Evolutionary conservation across 306 rosid genomes (phyloP), one percentile per base, ranked within the genome.

Genomic region (Acacia melanoxylon): DNA sequence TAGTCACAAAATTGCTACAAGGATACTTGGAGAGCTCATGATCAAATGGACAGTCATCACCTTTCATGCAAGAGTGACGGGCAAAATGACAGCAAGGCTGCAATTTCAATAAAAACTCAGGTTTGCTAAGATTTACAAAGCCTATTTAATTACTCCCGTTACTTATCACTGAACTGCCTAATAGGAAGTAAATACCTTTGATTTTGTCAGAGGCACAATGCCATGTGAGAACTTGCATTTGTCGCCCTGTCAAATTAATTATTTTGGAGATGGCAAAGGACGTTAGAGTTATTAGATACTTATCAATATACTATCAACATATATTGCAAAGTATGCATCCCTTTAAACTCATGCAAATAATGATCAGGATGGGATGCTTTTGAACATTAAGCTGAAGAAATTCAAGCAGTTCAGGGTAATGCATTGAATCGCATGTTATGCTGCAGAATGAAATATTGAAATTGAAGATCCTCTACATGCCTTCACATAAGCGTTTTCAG

Each of bases 211-310:
- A 58, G 98, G 98, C 75, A 86, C 91, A 2, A 69, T 69, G 78
- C 93, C 97, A 84, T 93, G 98, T 42, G 98, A 93, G 85, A 91
- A 95, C 33, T 87, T 82, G 90, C 99, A 95, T 83, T 89, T 88
- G 81, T 90, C 97, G 68, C 94, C 97, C 98, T 93, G 97, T 67
- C 78, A 82, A 85, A 80, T 83, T 17, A 12, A 0, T 78, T 51
- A 7, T 22, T 58, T 37, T 10, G 51, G 56, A 62, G 6, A 24
- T 29, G 67, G 79, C 58, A 61, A 69, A 73, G 79, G 58, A 86
- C 79, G 63, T 58, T 17, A 75, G 75, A 62, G 73, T 84, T 49
- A 24, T 78, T 29, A 59, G 74, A 61, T 27, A 25, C 65, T 67
- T 48, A 58, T 52, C 29, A 71, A 58, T 29, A 58, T 20, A 71